phyloP scores from a whole-genome alignment of 116 monocot species.

The Thalassia testudinum region DNA sequence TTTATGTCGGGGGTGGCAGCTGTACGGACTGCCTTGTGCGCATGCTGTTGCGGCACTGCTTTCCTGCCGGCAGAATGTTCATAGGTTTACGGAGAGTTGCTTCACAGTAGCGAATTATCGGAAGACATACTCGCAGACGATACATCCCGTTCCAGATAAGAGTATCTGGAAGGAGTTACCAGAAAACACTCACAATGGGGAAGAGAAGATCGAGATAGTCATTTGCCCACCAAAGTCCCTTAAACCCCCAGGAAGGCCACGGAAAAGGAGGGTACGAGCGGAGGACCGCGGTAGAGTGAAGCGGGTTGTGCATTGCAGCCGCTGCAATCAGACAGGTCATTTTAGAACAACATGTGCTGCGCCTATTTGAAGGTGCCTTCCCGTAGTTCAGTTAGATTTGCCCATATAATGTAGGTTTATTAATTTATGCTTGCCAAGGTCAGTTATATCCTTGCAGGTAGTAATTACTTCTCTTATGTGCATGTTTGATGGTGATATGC shows the following conservation, averaged over 20 bases:
- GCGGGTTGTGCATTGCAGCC: conserved; percentile 85
- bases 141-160: conserved; percentile 92
- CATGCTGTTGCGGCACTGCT: conserved; percentile 82
- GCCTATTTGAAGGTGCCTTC: conserved; percentile 30
- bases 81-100: conserved; percentile 82
- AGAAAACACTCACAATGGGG: conserved; percentile 13
- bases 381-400: no score
- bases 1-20: conserved; percentile 87
- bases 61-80: conserved; percentile 85
- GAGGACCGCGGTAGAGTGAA: conserved; percentile 77
- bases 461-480: no score
- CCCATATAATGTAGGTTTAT: no score
- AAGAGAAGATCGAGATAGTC: conserved; percentile 12
- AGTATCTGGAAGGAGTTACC: conserved; percentile 66
- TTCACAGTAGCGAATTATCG: conserved; percentile 88
- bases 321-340: conserved; percentile 96
- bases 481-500: no score
- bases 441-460: no score
- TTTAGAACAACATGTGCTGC: conserved; percentile 97
- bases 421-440: no score
- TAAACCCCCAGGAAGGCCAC: conserved; percentile 63
- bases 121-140: conserved; percentile 87
- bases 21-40: conserved; percentile 85
- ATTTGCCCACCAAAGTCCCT: conserved; percentile 83
- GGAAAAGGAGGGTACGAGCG: conserved; percentile 80